Evolutionary conservation across 768 basidiomycete genomes (phyloP).

Genomic region (Leccinum fibrillosum): DNA sequence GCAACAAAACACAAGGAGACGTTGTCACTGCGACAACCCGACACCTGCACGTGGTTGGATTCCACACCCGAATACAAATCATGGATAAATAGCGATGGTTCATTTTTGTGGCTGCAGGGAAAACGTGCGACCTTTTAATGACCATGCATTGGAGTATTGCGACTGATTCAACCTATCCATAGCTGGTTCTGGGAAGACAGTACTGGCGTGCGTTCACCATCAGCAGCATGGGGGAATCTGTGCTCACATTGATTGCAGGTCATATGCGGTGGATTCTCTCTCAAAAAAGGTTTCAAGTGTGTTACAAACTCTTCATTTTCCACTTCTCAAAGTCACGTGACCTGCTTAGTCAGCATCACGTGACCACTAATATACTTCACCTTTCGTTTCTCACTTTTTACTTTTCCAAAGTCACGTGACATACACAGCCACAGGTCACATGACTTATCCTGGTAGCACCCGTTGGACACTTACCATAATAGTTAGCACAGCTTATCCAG

Average conservation of each 20-base stretch:
- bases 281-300: background rate
- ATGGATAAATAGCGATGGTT: conserved; percentile 1
- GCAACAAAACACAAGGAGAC: conserved; percentile 11
- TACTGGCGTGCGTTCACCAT: conserved; percentile 11
- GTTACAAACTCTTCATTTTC: no score
- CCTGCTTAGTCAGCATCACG: no score
- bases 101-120: conserved; percentile 16
- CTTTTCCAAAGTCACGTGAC: no score
- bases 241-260: background rate
- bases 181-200: conserved; percentile 20
- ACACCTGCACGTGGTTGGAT: conserved; percentile 13
- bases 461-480: no score
- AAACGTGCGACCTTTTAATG: conserved; percentile 10
- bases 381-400: no score
- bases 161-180: background rate
- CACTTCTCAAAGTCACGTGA: no score
- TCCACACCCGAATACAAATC: background rate
- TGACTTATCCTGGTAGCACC: no score
- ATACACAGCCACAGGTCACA: no score
- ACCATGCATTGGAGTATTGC: background rate
- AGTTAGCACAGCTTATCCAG: no score
- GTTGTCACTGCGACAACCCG: conserved; percentile 3
- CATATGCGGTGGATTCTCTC: conserved; percentile 8
- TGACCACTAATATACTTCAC: no score
- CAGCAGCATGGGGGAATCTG: no score